Evolutionary conservation across 2,329 filamentous ascomycete species (phyloP), one percentile per base, ranked within the genome.

Genomic region (Alternaria angustiovoidea): DNA sequence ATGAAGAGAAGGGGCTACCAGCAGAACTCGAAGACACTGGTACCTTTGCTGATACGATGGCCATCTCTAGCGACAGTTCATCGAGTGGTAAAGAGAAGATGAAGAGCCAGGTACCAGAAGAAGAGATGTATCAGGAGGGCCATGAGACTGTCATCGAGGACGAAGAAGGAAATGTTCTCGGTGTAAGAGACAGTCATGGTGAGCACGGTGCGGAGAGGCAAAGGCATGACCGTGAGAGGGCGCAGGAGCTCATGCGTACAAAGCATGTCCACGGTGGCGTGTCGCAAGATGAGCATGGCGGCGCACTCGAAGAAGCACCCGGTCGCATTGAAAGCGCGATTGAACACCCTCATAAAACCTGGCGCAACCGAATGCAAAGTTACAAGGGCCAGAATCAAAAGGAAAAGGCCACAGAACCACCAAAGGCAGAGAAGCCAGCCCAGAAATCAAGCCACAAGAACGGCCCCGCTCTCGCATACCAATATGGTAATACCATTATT

Each of bases 401-500:
- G 67, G 74, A 85, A 46, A 68, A 73, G 12, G 62, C 63, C 4
- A 52, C 63, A n/a, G 66, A 80, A 42, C 70, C 73, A 9, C 62
- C 71, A 5, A 70, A 68, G 42, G 68, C 75, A 34, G 70, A 78
- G 11, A 76, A 78, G 57, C 65, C 75, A 32, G 67, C 75, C 24
- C 70, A 77, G 11, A 76, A 78, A 52, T 62, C 74, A 5, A 71
- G 76, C 20, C 39, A 42, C 39, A 81, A 83, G 38, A 84, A 86
- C 66, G 90, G 91, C 56, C 91, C 91, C 12, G 92, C 92, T n/a
- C 83, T 90, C 48, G 92, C 92, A 5, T 96, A 94, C 74, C 91
- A 94, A 67, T 94, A 93, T 72, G 92, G 92, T 64, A 94, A 92
- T 74, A 94, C 92, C 81, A 92, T 96, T 65, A 94, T 96, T 74